Base-by-base conservation (phyloP, 495 filamentous ascomycete genomes). In the Diplogelasinospora grovesii region DNA sequence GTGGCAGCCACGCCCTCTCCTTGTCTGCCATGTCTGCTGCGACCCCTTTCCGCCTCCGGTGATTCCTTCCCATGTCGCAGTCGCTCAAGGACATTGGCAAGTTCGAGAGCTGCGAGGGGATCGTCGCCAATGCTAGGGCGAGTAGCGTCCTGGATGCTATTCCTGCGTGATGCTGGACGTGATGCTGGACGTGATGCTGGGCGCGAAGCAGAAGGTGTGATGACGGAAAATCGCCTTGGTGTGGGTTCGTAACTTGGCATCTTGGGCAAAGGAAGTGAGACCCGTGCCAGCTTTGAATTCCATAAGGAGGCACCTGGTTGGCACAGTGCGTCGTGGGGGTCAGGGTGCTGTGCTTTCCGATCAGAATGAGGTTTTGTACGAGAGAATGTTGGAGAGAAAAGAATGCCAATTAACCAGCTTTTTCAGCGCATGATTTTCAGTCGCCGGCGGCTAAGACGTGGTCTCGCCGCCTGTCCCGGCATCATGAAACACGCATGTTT, bases 171-270 rank as follows among this genome's bases (percentile, higher is more conserved):
- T 7, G 44, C 27, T 6, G 41, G 31, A 0, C 25, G 45, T 5
- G 52, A 41, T 0, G 49, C 52, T 2, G 48, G 41, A 8, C 52
- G 37, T 5, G 52, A 55, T 7, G 44, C 27, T 6, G 41, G 31
- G 0, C 25, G 45, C 7, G 52, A 41, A 0, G 49, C 52, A 2
- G 48, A 43, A 8, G n/a, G n/a, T n/a, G n/a, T n/a, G n/a, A 52
- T 16, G 10, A 48, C 34, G 9, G 52, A 55, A 21, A 52, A 55
- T 0, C 52, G 52, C 11, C 42, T 27, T 1, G 52, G 52, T 1
- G 45, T 51, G 9, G 52, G 52, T 32, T 55, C 48, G 36, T 55
- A 55, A 33, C 42, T 51, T 11, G 52, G 52, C 52, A 55, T 55
- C 22, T 15, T 26, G 24, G 16, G 4, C 30, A 5, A 33, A 5